Evolutionary conservation across 306 rosid species (phyloP), one percentile per base, ranked within the genome.

Genomic region (Cicer bijugum): DNA sequence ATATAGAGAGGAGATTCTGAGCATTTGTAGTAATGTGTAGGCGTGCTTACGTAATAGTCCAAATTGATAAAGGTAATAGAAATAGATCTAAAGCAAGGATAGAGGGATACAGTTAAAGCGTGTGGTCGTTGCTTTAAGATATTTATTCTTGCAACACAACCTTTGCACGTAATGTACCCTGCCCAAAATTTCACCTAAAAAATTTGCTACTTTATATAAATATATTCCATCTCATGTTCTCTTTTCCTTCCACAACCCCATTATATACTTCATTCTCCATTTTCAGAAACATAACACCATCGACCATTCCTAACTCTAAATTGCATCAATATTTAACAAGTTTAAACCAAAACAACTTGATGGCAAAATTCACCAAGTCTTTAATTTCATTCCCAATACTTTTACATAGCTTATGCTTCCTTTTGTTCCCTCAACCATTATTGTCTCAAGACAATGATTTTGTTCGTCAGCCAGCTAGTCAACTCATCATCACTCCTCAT

Each of bases 401-500:
- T 76, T 14, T 85, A 2, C 83, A 68, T 63, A 28, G 48, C 20
- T 19, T 79, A 7, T 78, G 74, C 16, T 7, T 78, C 61, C 50
- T 82, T 7, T 12, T 68, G 62, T 65, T 77, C 83, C 85, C 87
- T 9, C 80, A 60, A 1, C 78, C 52, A 6, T 14, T 77, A 5
- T 71, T 75, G 2, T 83, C 84, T 62, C 80, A 75, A 4, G 55
- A 64, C 1, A 42, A 2, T 37, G n/a, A 16, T 23, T 81, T 55
- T 57, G 56, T 70, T 68, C 87, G 89, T 19, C 85, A 69, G 3
- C 84, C 84, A 9, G 65, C 82, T 62, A 77, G 84, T 11, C 78
- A 57, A 10, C 39, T 73, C 20, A 42, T 83, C 64, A 16, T 78
- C 58, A 86, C 89, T 35, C 51, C 80, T 4, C 77, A 86, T 14